Base-by-base conservation (phyloP, 176 grass and related monocot genomes). In the Aegilops tauschii region DNA sequence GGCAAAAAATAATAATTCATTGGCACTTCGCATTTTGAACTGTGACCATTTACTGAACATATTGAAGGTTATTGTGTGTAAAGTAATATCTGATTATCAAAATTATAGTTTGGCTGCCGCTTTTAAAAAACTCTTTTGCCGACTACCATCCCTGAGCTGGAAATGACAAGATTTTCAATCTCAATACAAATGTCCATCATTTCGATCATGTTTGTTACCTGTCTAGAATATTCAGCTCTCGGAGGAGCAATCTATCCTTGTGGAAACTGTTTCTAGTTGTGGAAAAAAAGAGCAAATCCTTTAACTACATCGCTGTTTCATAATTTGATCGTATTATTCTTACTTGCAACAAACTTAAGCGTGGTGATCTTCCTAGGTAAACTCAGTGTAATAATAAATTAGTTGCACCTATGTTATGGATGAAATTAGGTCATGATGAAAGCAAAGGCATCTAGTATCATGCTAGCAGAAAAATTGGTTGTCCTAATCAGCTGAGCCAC, bases 401-500 rank as follows among this genome's bases (percentile, higher is more conserved):
- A 66, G 12, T 31, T 27, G 12, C 27, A 31, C 54, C 18, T 21
- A 59, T 59, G 18, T 0, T 59, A 59, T 21, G 18, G 17, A 59
- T 59, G 18, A 59, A 21, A 59, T 21, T 59, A 8, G 18, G 1
- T 59, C 54, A 59, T 59, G 50, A 54, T 54, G 50, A 54, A 7
- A 59, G 54, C 18, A 59, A 21, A 59, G 54, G 54, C 54, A 30
- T 66, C 64, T 66, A 66, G 25, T 66, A 28, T 29, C 27, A 14
- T 66, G 45, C 25, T 18, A 30, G 68, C 25, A 49, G 6, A 49
- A 17, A 75, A 76, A 5, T 69, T 81, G 29, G 28, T 56, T n/a
- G 62, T 42, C 34, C 70, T 62, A 86, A 86, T 86, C 78, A 88
- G n/a, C 9, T 21, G 12, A 83, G 73, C 73, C 86, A 88, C 87